phyloP scores from a whole-genome alignment of 768 basidiomycete genomes.

The Glaciozyma antarctica region DNA sequence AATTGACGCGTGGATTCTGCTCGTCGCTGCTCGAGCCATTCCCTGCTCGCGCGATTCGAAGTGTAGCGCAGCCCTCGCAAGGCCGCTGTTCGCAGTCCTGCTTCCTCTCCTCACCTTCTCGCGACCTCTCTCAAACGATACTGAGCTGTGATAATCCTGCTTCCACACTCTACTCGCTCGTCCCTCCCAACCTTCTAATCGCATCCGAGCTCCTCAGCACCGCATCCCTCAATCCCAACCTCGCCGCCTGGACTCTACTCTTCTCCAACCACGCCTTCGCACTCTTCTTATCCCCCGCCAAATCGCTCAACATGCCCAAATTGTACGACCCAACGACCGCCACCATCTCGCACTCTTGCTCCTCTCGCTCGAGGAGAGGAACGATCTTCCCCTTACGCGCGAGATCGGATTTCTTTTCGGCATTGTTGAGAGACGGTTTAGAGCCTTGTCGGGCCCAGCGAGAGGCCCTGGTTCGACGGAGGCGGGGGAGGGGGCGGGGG shows the following conservation, averaged over 20 bases:
- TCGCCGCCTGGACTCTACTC: neutral
- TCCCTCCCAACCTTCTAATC: neutral
- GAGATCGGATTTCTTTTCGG: slow-evolving; percentile 14
- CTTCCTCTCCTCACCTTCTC: too few relatives aligned
- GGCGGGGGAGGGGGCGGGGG: slow-evolving; percentile 4
- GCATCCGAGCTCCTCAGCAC: neutral
- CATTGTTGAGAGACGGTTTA: slow-evolving; percentile 13
- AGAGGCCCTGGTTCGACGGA: slow-evolving; percentile 17
- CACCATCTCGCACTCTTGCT: slow-evolving; percentile 28
- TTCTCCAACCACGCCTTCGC: slow-evolving; percentile 2
- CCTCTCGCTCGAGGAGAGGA: slow-evolving; percentile 21
- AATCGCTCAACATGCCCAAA: slow-evolving; percentile 25
- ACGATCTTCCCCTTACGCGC: slow-evolving; percentile 1
- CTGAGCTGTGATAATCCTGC: too few relatives aligned
- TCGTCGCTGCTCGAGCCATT: too few relatives aligned
- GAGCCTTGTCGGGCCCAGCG: slow-evolving; percentile 23
- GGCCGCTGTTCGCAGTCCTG: too few relatives aligned
- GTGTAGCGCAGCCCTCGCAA: too few relatives aligned
- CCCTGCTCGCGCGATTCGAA: too few relatives aligned
- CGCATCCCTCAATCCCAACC: neutral
- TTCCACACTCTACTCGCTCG: too few relatives aligned
- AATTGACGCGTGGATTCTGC: too few relatives aligned
- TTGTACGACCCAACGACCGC: slow-evolving; percentile 26
- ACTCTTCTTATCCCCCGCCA: neutral
- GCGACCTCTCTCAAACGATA: too few relatives aligned